phyloP scores from a whole-genome alignment of 1,284 basidiomycete species.

The Termitomyces sp. region DNA sequence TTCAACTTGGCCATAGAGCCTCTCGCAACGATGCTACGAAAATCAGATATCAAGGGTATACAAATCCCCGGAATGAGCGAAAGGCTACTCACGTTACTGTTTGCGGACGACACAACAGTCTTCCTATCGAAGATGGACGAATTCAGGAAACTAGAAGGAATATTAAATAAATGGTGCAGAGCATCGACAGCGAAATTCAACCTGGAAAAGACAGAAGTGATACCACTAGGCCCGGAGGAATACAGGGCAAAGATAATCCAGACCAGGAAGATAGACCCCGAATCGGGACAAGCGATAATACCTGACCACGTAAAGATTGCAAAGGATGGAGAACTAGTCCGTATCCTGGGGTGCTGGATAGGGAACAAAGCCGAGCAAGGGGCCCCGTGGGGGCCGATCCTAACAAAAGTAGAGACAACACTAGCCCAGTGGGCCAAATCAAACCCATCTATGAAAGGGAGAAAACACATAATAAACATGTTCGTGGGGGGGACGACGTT shows the following conservation, averaged over 20 bases:
- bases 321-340: neutral
- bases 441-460: conserved; percentile 14
- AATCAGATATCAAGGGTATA: neutral
- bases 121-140: neutral
- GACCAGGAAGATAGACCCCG: neutral
- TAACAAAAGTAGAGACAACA: neutral
- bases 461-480: neutral
- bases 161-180: neutral
- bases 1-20: neutral
- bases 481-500: conserved; percentile 18
- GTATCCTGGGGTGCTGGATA: neutral
- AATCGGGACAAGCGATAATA: neutral
- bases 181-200: neutral
- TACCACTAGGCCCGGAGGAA: neutral
- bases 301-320: neutral
- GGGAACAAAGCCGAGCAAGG: neutral
- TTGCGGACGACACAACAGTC: conserved; percentile 1
- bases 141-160: neutral
- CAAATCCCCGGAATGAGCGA: neutral
- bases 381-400: neutral
- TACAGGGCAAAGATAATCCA: neutral
- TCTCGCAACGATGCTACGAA: neutral
- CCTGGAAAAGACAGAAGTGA: neutral
- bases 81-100: neutral
- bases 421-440: conserved; percentile 13